These are phyloP conservation scores for Cladophialophora bantiana DNA, from an alignment of 2,329 filamentous ascomycete species.

Conservation along the genomic window DNA sequence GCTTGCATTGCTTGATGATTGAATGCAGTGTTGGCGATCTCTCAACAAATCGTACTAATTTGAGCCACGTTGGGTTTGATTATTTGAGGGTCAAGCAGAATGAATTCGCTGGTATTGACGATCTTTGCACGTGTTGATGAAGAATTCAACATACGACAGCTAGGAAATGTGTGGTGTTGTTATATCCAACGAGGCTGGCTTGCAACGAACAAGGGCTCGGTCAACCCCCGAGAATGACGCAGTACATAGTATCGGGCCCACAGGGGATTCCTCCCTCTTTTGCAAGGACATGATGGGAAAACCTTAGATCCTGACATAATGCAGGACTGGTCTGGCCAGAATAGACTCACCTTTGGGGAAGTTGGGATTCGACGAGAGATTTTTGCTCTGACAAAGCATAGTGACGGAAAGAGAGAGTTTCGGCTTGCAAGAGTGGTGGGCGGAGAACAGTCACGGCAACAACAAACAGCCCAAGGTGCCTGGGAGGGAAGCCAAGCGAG, in stretches of 20 bases:
- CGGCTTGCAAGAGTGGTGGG: background rate
- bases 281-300: background rate
- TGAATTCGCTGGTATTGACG: background rate
- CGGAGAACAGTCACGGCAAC: background rate
- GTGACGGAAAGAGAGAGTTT: background rate
- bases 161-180: background rate
- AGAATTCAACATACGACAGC: background rate
- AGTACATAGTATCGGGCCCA: background rate
- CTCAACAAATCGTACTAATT: background rate
- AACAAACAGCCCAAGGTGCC: background rate
- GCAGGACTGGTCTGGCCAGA: background rate
- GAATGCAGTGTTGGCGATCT: background rate
- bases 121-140: background rate
- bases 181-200: constrained; percentile 3
- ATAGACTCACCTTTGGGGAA: background rate
- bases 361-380: background rate
- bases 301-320: background rate
- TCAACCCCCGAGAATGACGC: constrained; percentile 5
- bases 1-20: constrained; percentile 4
- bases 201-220: background rate
- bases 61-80: background rate
- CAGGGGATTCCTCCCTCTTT: background rate
- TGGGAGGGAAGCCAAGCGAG: background rate
- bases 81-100: background rate
- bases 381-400: background rate